These are phyloP conservation scores for Mortierella sp. DNA, from an alignment of 371 early-diverging fungal species.

Conservation along the genomic window DNA sequence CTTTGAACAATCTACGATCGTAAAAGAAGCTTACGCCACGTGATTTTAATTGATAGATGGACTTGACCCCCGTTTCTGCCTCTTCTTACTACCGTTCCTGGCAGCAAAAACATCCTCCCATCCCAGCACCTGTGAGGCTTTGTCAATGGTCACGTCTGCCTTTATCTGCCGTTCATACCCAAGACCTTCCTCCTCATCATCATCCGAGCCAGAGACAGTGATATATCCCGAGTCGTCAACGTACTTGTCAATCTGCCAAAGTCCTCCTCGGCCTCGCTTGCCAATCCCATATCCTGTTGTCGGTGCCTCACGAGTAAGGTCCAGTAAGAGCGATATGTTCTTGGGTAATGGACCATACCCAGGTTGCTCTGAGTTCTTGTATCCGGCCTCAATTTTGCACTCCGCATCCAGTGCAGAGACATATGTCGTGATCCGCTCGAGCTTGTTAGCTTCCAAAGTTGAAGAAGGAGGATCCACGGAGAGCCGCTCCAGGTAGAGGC, in stretches of 20 bases:
- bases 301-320: slow-evolving; percentile 17
- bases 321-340: slow-evolving; percentile 29
- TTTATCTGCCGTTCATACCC: slow-evolving; percentile 42
- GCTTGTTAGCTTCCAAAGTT: background rate
- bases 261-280: slow-evolving; percentile 38
- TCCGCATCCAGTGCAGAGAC: background rate
- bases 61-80: background rate
- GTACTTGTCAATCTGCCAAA: slow-evolving; percentile 30
- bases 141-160: slow-evolving; percentile 26
- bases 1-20: background rate
- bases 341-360: slow-evolving; percentile 45
- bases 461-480: background rate
- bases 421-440: background rate
- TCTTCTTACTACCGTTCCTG: background rate
- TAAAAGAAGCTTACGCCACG: background rate
- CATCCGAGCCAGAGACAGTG: slow-evolving; percentile 47
- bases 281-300: slow-evolving; percentile 41
- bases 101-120: background rate
- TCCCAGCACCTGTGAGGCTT: background rate
- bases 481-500: slow-evolving; percentile 16
- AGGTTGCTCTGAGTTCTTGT: slow-evolving; percentile 27
- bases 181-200: slow-evolving; percentile 45
- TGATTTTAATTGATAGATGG: background rate
- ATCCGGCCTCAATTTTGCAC: background rate
- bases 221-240: slow-evolving; percentile 31